Evolutionary conservation across 257 asterid species (phyloP).

Genomic region (Nicotiana obtusifolia): DNA sequence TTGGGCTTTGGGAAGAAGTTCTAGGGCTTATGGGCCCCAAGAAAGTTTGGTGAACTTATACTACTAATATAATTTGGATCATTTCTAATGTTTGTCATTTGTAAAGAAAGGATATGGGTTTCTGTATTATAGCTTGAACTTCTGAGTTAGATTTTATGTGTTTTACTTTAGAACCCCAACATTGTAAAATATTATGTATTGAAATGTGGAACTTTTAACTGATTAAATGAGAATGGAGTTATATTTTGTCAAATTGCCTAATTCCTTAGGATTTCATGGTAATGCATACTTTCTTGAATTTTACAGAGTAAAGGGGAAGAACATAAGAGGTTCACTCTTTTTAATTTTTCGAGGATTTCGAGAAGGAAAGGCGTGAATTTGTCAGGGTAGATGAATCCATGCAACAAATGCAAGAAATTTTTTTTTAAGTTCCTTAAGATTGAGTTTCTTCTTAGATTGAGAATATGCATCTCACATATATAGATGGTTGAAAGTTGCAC

Average conservation of each 20-base stretch:
- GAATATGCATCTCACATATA: neutral
- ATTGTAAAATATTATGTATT: neutral
- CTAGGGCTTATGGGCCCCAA: slow-evolving; percentile 63
- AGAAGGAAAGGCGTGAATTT: neutral
- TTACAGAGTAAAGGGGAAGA: no score
- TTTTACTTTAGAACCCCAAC: neutral
- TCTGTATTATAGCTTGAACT: neutral
- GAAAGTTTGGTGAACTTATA: slow-evolving; percentile 48
- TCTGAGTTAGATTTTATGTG: neutral
- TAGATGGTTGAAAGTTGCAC: neutral
- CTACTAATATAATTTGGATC: neutral
- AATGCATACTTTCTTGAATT: no score
- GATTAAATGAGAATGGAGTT: neutral
- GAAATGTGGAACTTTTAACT: neutral
- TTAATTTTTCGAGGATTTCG: neutral
- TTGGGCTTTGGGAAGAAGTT: slow-evolving; percentile 79
- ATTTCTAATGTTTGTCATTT: neutral
- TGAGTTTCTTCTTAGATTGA: neutral
- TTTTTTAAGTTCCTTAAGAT: neutral
- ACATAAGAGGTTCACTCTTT: neutral
- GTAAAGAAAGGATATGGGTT: neutral
- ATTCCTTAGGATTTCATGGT: no score
- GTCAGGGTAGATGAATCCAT: neutral
- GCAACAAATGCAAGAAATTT: neutral
- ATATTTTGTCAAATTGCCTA: no score